Evolutionary conservation across 441 rosid species (phyloP), one percentile per base, ranked within the genome.

Genomic region (Hura crepitans): DNA sequence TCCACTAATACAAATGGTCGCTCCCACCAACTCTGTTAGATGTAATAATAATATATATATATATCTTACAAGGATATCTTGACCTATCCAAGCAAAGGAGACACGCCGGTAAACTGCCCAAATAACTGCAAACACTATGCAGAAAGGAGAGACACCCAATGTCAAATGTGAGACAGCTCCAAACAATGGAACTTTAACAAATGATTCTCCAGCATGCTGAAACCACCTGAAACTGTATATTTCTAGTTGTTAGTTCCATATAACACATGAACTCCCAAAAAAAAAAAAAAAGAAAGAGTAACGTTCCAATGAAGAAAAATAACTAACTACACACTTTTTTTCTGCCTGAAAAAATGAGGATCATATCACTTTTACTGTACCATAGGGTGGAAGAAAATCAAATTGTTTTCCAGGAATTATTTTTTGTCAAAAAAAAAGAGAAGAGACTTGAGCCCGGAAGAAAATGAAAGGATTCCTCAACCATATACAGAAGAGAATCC

Each of bases 31-130:
- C 17, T n/a, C 6, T 18, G 31, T 23, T 2, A n/a, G 22, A 30
- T 57, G 1, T 3, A 33, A 59, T 60, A 60, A 18, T 33, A 7
- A 60, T 6, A 60, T 18, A 31, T 13, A 30, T 22, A 28, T 43
- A 45, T 54, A 42, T 79, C 96, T 88, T 84, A 96, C 99, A 74
- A 96, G 97, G 75, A 96, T 86, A 79, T 96, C 97, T 90, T 96
- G 99, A 74, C 98, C 99, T 57, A 96, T 96, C 99, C 99, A 96
- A 70, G 96, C 99, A 56, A 81, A 87, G 68, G 91, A 83, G 69
- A 58, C 68, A 61, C 60, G 72, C 42, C 85, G 86, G 68, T 82
- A 84, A 77, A 86, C 81, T 43, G 93, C 98, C 99, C 99, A 96
- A 62, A 87, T 75, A 70, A 89, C 91, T 74, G 99, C 88, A 93